Base-by-base conservation (phyloP, 2,329 filamentous ascomycete genomes). In the Ceratocystis harringtonii region DNA sequence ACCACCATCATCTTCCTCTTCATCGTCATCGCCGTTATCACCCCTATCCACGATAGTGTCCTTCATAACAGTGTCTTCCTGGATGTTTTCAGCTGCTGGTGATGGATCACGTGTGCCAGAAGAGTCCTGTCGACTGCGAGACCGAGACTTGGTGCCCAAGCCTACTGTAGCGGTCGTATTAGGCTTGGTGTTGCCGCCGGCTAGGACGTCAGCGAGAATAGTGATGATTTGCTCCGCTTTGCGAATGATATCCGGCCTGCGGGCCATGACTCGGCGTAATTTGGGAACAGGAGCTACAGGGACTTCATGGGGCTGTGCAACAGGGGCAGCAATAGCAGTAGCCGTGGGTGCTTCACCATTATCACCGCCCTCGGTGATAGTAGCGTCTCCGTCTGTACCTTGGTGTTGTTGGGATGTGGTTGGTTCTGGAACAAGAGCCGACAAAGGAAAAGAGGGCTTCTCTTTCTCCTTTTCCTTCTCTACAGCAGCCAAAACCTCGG, bases 181-280 rank as follows among this genome's bases (percentile, higher is more conserved):
- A 4, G 61, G 43, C 19, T 65, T 57, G 43, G 17, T 36, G 25
- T 36, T 58, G 28, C 55, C 30, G 8, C 44, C 62, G 8, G 61
- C 28, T 6, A 41, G 43, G 28, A 48, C 44, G 19, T 66, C 65
- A 17, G 30, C 15, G 19, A 66, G 22, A 5, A 63, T 43, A 19
- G 44, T 69, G 3, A 84, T 79, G 3, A 81, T 81, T 68, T 83
- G 80, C 68, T 87, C 84, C 0, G 84, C 84, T 70, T 82, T 83
- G 43, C 83, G 81, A 1, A 86, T 75, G 36, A 87, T 76, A 66
- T 87, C 84, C 0, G 81, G 79, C 32, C 81, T 75, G 19, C 82
- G 74, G 0, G 85, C 78, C 0, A 78, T 80, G 0, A 73, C 69
- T 65, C 76, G 77, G 10, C 78, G 75, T 10, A 72, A 69, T 2